Conservation (phyloP, 2,329 filamentous ascomycete species). For the Ophiosphaerella narmari region DNA sequence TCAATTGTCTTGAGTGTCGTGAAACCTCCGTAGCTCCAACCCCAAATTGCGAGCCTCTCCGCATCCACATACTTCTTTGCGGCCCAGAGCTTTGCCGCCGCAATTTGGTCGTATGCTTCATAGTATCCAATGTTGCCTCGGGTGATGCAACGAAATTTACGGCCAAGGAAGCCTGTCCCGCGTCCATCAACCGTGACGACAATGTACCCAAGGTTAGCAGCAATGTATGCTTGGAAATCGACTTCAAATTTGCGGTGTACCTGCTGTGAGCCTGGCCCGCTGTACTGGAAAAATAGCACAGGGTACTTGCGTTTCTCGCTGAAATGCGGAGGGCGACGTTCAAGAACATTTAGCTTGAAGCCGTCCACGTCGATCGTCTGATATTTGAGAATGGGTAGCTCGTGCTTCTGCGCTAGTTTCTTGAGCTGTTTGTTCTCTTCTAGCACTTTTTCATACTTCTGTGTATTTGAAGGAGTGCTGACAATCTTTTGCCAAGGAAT, state of each 20-base stretch:
- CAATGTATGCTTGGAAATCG: conserved; percentile 89
- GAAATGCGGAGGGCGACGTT: conserved; percentile 89
- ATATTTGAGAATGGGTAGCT: conserved; percentile 82
- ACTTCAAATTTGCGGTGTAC: conserved; percentile 81
- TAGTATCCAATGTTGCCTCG: conserved; percentile 82
- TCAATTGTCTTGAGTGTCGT: conserved; percentile 94
- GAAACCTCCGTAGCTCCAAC: conserved; percentile 97
- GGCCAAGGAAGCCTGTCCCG: conserved; percentile 88
- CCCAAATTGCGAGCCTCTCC: conserved; percentile 88
- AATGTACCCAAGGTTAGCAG: conserved; percentile 84
- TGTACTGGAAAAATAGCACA: conserved; percentile 93
- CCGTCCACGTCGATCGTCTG: conserved; percentile 84
- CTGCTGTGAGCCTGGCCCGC: conserved; percentile 88
- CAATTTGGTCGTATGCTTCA: conserved; percentile 90
- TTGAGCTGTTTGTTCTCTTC: conserved; percentile 78
- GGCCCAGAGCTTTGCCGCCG: conserved; percentile 82
- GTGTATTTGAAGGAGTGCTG: conserved; percentile 73
- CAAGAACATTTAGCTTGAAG: conserved; percentile 73
- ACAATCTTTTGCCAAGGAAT: conserved; percentile 92
- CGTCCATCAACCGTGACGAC: conserved; percentile 94
- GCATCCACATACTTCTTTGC: conserved; percentile 81
- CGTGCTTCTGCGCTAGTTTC: conserved; percentile 71
- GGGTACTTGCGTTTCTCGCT: conserved; percentile 83
- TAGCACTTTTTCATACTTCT: conserved; percentile 69
- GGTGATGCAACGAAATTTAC: conserved; percentile 79